phyloP scores from a whole-genome alignment of 768 basidiomycete species.

The Sarcomyxa edulis region DNA sequence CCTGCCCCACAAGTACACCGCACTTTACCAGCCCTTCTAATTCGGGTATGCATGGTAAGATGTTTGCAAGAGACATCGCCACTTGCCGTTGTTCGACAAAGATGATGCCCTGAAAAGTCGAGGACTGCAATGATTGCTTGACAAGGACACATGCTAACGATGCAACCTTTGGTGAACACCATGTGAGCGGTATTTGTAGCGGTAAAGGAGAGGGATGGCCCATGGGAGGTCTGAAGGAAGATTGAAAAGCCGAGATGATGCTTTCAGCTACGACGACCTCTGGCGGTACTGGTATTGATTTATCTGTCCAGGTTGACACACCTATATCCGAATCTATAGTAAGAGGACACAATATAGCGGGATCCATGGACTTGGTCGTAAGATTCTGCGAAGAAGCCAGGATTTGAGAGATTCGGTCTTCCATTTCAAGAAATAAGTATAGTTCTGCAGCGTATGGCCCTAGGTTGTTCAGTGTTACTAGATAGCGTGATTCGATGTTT shows the following conservation, averaged over 20 bases:
- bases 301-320: too few species aligned
- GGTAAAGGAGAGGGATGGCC: too few species aligned
- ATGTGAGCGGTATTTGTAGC: conserved; percentile 42
- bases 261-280: conserved; percentile 42
- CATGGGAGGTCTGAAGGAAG: conserved; percentile 35
- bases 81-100: conserved; percentile 86
- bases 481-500: conserved; percentile 59
- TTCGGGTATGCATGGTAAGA: conserved; percentile 57
- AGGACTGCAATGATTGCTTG: conserved; percentile 49
- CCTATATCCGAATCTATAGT: too few species aligned
- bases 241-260: conserved; percentile 40
- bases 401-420: conserved; percentile 39
- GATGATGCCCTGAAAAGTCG: conserved; percentile 72
- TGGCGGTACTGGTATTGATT: conserved; percentile 27
- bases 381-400: conserved; percentile 14
- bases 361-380: conserved; percentile 8
- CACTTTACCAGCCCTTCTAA: conserved; percentile 53
- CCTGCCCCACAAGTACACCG: conserved; percentile 70
- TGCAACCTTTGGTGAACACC: conserved; percentile 72
- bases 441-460: conserved; percentile 75
- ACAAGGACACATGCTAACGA: too few species aligned
- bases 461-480: conserved; percentile 53
- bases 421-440: conserved; percentile 60
- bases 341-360: too few species aligned
- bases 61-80: conserved; percentile 60